These are phyloP conservation scores for Pseudocercospora musae DNA, from an alignment of 2,329 filamentous ascomycete species.

Conservation along the genomic window DNA sequence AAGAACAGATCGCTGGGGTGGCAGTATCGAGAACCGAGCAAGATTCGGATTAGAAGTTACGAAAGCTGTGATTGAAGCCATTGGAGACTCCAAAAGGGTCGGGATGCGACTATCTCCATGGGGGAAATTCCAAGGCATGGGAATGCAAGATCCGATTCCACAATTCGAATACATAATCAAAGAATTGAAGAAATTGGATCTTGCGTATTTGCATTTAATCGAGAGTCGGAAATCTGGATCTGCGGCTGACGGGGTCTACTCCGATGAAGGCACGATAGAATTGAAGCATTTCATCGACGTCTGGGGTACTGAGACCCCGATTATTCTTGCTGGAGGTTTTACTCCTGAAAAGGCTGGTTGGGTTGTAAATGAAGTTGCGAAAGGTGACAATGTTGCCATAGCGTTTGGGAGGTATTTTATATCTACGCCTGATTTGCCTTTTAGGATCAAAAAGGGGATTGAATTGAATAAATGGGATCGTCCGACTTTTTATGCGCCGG, in stretches of 20 bases:
- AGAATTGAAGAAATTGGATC: constrained; percentile 49
- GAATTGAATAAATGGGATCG: constrained; percentile 46
- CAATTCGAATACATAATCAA: constrained; percentile 60
- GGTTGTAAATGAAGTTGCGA: constrained; percentile 41
- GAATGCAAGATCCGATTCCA: constrained; percentile 59
- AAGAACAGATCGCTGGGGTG: constrained; percentile 50
- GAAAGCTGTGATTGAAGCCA: constrained; percentile 48
- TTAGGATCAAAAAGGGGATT: constrained; percentile 44
- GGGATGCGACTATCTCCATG: constrained; percentile 60
- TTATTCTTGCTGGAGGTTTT: constrained; percentile 45
- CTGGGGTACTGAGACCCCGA: constrained; percentile 27
- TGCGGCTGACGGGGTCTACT: constrained; percentile 37
- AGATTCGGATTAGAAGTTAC: constrained; percentile 54
- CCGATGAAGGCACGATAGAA: constrained; percentile 35
- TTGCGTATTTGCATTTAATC: constrained; percentile 54
- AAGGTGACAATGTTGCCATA: constrained; percentile 43
- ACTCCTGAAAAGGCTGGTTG: constrained; percentile 38
- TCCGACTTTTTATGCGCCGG: constrained; percentile 45
- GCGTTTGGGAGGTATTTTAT: constrained; percentile 52
- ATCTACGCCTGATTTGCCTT: constrained; percentile 49
- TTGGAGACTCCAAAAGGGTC: constrained; percentile 49
- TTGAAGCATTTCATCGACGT: constrained; percentile 22
- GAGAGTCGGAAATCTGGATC: constrained; percentile 13
- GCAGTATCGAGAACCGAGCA: constrained; percentile 49
- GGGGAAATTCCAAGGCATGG: constrained; percentile 53